Percentiles rank a stretch among this genome's conserved stretches.
Evolutionary conservation across 2,329 filamentous ascomycete species (phyloP).

Genomic region (Pseudogymnoascus sp.): DNA sequence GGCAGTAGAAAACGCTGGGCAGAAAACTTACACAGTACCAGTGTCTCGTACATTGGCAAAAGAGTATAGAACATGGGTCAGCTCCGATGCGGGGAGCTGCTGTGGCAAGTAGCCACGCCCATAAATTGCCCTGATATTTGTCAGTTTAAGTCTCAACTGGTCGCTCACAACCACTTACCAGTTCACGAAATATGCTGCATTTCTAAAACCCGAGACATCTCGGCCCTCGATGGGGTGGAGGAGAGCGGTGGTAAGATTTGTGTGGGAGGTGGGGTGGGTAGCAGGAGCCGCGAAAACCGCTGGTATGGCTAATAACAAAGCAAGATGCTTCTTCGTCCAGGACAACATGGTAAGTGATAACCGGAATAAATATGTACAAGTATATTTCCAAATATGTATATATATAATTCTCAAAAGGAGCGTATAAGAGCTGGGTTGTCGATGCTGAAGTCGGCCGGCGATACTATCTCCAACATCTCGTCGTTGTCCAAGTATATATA

Average conservation of each 20-base stretch:
- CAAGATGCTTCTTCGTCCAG: constrained; percentile 7
- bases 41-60: constrained; percentile 68
- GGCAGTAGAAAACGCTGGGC: constrained; percentile 44
- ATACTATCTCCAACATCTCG: neutral
- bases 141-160: neutral
- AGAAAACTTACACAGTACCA: constrained; percentile 57
- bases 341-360: neutral
- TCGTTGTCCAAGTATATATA: neutral
- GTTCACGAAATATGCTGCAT: constrained; percentile 21
- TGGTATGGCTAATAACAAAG: neutral
- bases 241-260: neutral
- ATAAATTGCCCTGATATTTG: constrained; percentile 56
- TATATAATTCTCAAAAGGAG: neutral
- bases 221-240: neutral
- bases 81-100: constrained; percentile 57
- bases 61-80: constrained; percentile 73
- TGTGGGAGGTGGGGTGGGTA: constrained; percentile 1
- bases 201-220: constrained; percentile 13
- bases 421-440: neutral
- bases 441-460: constrained; percentile 6
- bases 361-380: neutral
- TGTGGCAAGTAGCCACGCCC: constrained; percentile 63
- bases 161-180: constrained; percentile 30
- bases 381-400: constrained; percentile 1
- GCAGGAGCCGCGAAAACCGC: neutral